A percentile compares a stretch with the other conserved stretches of the same genome.
These are phyloP conservation scores for Puccinia coronata DNA, from an alignment of 1,284 basidiomycete genomes.

Conservation along the genomic window DNA sequence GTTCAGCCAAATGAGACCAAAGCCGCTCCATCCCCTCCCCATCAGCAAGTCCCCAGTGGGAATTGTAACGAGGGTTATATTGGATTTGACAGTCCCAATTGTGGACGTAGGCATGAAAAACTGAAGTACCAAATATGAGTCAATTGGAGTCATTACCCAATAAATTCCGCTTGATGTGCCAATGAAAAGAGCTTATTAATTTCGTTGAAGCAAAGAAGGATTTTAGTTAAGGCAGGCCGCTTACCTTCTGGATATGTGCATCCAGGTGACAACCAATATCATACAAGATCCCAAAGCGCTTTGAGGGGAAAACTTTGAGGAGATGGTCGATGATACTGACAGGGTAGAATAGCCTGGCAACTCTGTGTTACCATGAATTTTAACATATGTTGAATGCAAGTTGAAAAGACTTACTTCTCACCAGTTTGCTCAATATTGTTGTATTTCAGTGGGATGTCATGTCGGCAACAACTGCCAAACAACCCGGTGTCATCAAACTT, in stretches of 20 bases:
- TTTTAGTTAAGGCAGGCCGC: not conserved
- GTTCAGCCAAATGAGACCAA: constrained; percentile 16
- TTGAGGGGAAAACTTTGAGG: not conserved
- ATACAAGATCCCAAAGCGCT: not conserved
- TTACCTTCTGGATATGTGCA: constrained; percentile 24
- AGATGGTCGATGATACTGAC: constrained; percentile 10
- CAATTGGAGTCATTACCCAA: not conserved
- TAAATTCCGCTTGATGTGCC: not conserved
- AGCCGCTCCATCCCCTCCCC: constrained; percentile 37
- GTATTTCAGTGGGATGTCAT: constrained; percentile 8
- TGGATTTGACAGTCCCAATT: constrained; percentile 31
- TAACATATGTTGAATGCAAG: too few species aligned
- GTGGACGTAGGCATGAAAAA: too few species aligned
- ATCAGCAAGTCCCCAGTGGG: constrained; percentile 36
- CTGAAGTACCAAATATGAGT: too few species aligned
- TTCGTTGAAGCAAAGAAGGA: not conserved
- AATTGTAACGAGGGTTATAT: constrained; percentile 16
- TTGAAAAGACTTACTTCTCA: constrained; percentile 5
- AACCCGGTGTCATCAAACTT: constrained; percentile 29
- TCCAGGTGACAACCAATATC: constrained; percentile 30
- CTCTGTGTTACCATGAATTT: too few species aligned
- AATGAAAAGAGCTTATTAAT: not conserved
- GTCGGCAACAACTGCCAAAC: constrained; percentile 16
- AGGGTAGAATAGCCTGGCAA: constrained; percentile 22
- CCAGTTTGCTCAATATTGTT: constrained; percentile 3